Evolutionary conservation across 2,329 filamentous ascomycete species (phyloP).

Genomic region (Alternaria ethzedia): DNA sequence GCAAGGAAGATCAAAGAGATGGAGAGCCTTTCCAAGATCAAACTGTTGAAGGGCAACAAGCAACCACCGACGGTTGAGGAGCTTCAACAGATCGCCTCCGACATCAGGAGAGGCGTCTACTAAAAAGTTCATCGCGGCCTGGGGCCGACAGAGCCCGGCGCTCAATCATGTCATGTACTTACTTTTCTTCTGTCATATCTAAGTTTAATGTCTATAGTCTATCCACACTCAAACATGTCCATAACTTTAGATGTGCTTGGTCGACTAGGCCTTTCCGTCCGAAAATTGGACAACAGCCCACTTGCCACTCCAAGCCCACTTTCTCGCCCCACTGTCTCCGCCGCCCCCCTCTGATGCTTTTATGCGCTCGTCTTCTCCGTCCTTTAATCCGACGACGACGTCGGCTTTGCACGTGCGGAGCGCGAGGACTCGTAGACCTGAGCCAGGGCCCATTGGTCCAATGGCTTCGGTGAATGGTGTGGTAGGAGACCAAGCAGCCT

Average conservation of each 20-base stretch:
- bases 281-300: slow-evolving; percentile 94
- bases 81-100: slow-evolving; percentile 29
- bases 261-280: slow-evolving; percentile 62
- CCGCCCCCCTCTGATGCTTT: slow-evolving; percentile 71
- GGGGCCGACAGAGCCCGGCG: not conserved
- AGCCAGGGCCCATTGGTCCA: slow-evolving; percentile 81
- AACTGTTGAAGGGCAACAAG: not conserved
- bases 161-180: not conserved
- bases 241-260: not conserved
- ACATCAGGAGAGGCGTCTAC: slow-evolving; percentile 27
- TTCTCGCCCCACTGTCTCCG: slow-evolving; percentile 71
- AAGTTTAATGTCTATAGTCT: not conserved
- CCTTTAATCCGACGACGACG: slow-evolving; percentile 84
- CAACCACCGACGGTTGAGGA: slow-evolving; percentile 29
- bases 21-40: slow-evolving; percentile 2
- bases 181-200: not conserved
- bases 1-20: slow-evolving; percentile 5
- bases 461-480: slow-evolving; percentile 86
- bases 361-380: slow-evolving; percentile 83
- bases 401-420: slow-evolving; percentile 96
- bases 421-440: slow-evolving; percentile 83
- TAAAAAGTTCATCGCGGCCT: not conserved
- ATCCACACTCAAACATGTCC: not conserved
- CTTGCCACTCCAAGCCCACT: slow-evolving; percentile 96
- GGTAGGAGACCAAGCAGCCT: slow-evolving; percentile 83